Evolutionary conservation across 2,329 filamentous ascomycete genomes (phyloP), one percentile per base, ranked within the genome.

Genomic region (Cordyceps militaris): DNA sequence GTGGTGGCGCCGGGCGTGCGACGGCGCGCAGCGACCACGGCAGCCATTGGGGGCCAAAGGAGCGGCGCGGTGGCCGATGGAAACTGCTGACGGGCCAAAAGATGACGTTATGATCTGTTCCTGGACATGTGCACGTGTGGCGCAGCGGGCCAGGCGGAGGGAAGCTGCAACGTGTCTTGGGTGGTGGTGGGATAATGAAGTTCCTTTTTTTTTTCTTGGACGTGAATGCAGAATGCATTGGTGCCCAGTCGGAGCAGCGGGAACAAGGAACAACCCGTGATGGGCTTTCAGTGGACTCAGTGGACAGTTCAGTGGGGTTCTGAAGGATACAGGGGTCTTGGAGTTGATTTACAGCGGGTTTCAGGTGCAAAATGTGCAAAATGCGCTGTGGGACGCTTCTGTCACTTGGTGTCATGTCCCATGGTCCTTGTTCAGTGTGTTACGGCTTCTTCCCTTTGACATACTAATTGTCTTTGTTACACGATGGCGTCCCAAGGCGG

Each of bases 221-320:
- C n/a, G n/a, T n/a, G n/a, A n/a, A n/a, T n/a, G n/a, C n/a, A n/a
- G n/a, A 32, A 51, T 34, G 48, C 48, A 51, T 51, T 51, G 48
- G 34, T 51, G 48, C 48, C 51, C 28, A 28, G 44, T 54, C 23
- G 44, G 50, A 44, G 43, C 44, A 34, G 50, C 50, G 34, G 40
- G 24, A 32, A 13, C 1, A 26, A 32, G 23, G 11, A 24, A 19
- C 21, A 11, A 13, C 21, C 3, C 13, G 13, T 44, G 19, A 8
- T 44, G 40, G 19, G 43, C 13, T 13, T 13, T 30, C n/a, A n/a
- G n/a, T n/a, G n/a, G n/a, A n/a, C n/a, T n/a, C n/a, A n/a, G n/a
- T n/a, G n/a, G n/a, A n/a, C n/a, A n/a, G n/a, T n/a, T n/a, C n/a
- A n/a, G n/a, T n/a, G n/a, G n/a, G n/a, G n/a, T n/a, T n/a, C n/a